Evolutionary conservation across 768 basidiomycete genomes (phyloP).

Genomic region (Infundibulicybe gibba): DNA sequence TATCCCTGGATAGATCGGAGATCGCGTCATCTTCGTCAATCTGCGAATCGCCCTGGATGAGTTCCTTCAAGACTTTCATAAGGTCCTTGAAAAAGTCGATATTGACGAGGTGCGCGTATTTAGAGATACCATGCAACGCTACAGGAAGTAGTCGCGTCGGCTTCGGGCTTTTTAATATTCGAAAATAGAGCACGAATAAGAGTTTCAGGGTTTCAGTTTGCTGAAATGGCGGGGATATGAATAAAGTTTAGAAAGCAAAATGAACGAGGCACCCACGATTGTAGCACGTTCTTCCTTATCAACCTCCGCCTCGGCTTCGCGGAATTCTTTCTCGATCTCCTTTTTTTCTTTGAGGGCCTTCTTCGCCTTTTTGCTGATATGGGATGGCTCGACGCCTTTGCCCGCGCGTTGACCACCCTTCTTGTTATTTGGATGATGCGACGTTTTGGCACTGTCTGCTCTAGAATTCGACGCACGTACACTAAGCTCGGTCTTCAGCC

Average conservation of each 20-base stretch:
- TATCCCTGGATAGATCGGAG: slow-evolving; percentile 21
- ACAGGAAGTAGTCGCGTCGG: slow-evolving; percentile 79
- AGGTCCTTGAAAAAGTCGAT: slow-evolving; percentile 98
- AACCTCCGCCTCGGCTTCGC: slow-evolving; percentile 91
- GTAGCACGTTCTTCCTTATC: slow-evolving; percentile 85
- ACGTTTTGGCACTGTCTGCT: slow-evolving; percentile 39
- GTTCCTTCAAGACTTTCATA: slow-evolving; percentile 76
- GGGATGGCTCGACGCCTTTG: slow-evolving; percentile 58
- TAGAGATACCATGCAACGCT: slow-evolving; percentile 88
- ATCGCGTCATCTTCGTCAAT: slow-evolving; percentile 30
- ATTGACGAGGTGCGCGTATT: slow-evolving; percentile 95
- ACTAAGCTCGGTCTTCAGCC: slow-evolving; percentile 82
- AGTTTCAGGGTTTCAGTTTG: slow-evolving; percentile 98
- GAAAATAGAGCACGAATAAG: slow-evolving; percentile 95
- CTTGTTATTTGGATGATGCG: slow-evolving; percentile 36
- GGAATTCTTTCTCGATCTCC: slow-evolving; percentile 88
- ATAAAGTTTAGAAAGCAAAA: neutral
- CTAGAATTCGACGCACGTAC: slow-evolving; percentile 73
- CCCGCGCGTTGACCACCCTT: slow-evolving; percentile 38
- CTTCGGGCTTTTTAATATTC: slow-evolving; percentile 82
- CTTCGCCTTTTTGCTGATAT: slow-evolving; percentile 90
- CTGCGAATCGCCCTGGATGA: slow-evolving; percentile 54
- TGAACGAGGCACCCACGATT: slow-evolving; percentile 50
- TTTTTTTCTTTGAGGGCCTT: slow-evolving; percentile 85
- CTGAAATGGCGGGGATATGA: slow-evolving; percentile 33